Evolutionary conservation across 345 rosid species (phyloP), one percentile per base, ranked within the genome.

Genomic region (Kandelia obovata): DNA sequence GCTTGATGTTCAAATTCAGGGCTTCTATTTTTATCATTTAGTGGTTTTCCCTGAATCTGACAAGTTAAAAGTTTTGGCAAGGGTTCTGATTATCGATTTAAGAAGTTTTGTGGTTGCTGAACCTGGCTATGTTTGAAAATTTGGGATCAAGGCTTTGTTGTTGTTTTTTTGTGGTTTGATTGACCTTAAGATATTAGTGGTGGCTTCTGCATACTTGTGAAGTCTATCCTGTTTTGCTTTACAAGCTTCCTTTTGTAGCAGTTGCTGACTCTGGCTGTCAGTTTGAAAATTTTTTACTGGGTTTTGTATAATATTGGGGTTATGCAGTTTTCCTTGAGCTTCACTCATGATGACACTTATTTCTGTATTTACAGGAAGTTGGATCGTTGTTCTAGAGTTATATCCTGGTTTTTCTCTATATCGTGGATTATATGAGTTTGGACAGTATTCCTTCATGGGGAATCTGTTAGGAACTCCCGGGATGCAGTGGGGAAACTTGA

Each of bases 371-470:
- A 61, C 77, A 94, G 98, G 87, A 72, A 71, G 72, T 30, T 87
- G 92, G 96, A 78, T 91, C 66, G 65, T 76, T 51, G 68, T 77
- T n/a, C 37, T 94, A 87, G 95, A 94, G 85, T 46, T 94, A 52
- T 94, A 79, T 81, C 98, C 98, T 26, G 96, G 97, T 51, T 94
- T 91, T 59, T 71, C 96, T 68, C 70, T 94, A 25, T 89, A 66
- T 59, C 97, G 97, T 52, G 97, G 98, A n/a, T 64, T 94, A 67
- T 94, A 91, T 16, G 96, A 94, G 78, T 85, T 94, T 30, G 79
- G 87, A 0, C 81, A 79, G 52, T 87, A 82, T 70, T 67, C 97
- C 53, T 76, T 84, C 31, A 60, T 6, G 1, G 95, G 88, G 21
- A 67, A 69, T 81, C 68, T 67, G 47, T 79, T 75, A 75, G 92